phyloP scores from a whole-genome alignment of 169 alveolate species.

The Eimeria brunetti region DNA sequence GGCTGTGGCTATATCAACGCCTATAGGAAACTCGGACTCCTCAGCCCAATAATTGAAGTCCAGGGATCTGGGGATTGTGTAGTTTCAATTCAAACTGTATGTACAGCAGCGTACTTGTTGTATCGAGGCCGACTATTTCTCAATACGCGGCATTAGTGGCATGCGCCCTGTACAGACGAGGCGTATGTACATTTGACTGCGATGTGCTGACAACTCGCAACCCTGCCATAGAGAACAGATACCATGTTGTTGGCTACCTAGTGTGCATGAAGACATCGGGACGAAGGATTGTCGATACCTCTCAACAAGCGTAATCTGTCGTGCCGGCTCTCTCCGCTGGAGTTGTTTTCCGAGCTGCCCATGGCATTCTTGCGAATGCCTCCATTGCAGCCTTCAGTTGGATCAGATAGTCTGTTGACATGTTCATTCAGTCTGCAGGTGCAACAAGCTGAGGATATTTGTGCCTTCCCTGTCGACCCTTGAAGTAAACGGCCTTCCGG shows the following conservation, averaged over 20 bases:
- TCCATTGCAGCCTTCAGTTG: constrained; percentile 1
- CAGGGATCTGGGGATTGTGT: neutral
- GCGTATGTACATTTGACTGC: neutral
- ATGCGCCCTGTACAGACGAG: neutral
- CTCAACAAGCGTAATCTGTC: neutral
- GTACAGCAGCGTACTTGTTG: neutral
- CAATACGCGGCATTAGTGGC: neutral
- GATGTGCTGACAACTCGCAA: neutral
- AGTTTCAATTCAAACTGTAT: neutral
- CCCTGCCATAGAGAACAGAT: neutral
- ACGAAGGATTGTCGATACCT: neutral
- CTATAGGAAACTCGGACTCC: neutral
- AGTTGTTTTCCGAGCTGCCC: constrained; percentile 11
- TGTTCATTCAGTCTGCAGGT: neutral
- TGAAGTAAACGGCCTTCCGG: neutral
- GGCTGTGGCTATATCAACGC: neutral
- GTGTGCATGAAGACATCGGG: neutral
- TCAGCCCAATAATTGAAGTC: neutral
- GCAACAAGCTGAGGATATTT: neutral
- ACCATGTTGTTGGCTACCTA: constrained; percentile 6
- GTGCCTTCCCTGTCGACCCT: neutral
- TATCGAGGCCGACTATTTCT: neutral
- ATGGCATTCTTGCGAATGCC: constrained; percentile 20
- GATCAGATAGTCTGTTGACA: neutral
- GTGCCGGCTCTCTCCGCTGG: constrained; percentile 22